Evolutionary conservation across 495 filamentous ascomycete species (phyloP).

Genomic region (Aspergillus asperescens): DNA sequence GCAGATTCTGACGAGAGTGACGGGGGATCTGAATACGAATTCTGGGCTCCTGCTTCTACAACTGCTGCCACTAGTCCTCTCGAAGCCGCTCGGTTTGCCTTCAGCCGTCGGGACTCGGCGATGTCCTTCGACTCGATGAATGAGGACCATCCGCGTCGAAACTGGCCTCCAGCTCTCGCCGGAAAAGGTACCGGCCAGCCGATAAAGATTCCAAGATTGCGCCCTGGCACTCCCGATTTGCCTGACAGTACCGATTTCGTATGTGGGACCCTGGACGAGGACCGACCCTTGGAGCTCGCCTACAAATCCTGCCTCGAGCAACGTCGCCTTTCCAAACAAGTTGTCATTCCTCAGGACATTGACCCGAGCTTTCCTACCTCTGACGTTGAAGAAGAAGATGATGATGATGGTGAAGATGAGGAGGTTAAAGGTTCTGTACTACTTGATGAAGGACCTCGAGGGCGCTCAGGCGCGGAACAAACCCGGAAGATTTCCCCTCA

Average conservation of each 20-base stretch:
- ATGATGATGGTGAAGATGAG: constrained; percentile 57
- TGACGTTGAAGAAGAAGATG: constrained; percentile 78
- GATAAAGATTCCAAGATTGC: constrained; percentile 52
- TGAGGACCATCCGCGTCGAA: constrained; percentile 33
- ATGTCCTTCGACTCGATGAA: constrained; percentile 62
- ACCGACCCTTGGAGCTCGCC: constrained; percentile 85
- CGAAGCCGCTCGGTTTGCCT: constrained; percentile 41
- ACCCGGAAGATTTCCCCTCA: constrained; percentile 30
- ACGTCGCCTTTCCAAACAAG: constrained; percentile 71
- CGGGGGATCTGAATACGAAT: constrained; percentile 62
- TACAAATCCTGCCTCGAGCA: constrained; percentile 83
- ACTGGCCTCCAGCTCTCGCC: constrained; percentile 30
- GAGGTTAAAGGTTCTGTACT: constrained; percentile 37
- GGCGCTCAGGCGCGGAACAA: constrained; percentile 24
- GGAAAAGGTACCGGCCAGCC: constrained; percentile 25
- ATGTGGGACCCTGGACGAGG: constrained; percentile 93
- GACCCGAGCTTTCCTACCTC: constrained; percentile 95
- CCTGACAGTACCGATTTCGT: constrained; percentile 98
- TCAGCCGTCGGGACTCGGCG: constrained; percentile 50
- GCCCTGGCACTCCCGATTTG: constrained; percentile 71
- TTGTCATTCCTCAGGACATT: constrained; percentile 83
- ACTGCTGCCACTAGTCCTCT: constrained; percentile 52
- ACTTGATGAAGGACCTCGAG: constrained; percentile 35
- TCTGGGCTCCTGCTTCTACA: constrained; percentile 68
- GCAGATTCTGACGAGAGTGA: constrained; percentile 85